phyloP scores from a whole-genome alignment of 176 grass and related monocot species.

The Lolium rigidum region DNA sequence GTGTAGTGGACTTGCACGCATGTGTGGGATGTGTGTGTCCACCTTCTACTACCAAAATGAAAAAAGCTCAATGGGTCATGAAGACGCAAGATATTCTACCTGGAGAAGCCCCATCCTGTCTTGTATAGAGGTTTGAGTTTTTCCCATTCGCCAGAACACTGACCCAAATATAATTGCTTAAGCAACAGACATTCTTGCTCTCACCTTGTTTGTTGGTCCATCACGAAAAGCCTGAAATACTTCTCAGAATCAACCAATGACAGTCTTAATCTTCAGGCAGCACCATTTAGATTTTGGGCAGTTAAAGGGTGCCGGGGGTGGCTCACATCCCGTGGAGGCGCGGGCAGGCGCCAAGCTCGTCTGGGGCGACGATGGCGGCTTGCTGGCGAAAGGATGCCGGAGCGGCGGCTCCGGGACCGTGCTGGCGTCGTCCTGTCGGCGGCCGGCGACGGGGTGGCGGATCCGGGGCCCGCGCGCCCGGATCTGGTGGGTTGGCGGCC shows the following conservation, averaged over 20 bases:
- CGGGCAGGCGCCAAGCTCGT: too few species aligned
- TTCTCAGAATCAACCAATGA: constrained; percentile 26
- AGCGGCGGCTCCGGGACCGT: too few species aligned
- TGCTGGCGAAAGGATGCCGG: too few species aligned
- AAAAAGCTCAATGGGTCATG: constrained; percentile 33
- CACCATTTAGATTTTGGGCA: neutral
- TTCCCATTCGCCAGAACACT: constrained; percentile 94
- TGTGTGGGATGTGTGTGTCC: neutral
- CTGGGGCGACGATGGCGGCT: too few species aligned
- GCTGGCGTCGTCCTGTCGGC: too few species aligned
- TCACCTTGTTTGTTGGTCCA: constrained; percentile 97
- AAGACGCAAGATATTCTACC: constrained; percentile 51
- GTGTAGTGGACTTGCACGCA: neutral
- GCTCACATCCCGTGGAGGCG: too few species aligned
- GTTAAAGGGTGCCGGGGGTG: too few species aligned
- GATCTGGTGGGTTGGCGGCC: too few species aligned
- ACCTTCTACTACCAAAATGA: neutral
- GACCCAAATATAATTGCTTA: constrained; percentile 98
- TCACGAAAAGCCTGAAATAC: constrained; percentile 86
- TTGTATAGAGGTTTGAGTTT: constrained; percentile 92
- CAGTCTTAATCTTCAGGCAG: constrained; percentile 31
- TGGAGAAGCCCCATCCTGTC: constrained; percentile 97
- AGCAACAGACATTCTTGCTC: constrained; percentile 93
- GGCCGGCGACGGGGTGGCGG: too few species aligned
- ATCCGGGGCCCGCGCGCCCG: too few species aligned